Evolutionary conservation across 768 basidiomycete species (phyloP).

Genomic region (Sistotremastrum niveocremeum): DNA sequence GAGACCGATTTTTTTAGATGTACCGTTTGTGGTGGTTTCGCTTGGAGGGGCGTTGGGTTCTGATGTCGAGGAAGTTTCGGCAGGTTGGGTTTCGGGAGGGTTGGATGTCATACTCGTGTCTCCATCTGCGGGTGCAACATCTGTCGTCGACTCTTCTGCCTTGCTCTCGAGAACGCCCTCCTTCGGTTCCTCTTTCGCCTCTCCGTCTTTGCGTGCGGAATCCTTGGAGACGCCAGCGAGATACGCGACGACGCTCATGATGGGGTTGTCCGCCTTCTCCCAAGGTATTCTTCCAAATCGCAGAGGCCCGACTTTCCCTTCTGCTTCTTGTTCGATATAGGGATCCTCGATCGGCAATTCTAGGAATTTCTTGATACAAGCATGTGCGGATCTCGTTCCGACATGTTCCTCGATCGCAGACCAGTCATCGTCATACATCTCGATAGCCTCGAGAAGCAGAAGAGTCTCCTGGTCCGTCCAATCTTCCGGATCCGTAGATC

Average conservation of each 20-base stretch:
- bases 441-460: slow-evolving; percentile 84
- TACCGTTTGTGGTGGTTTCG: slow-evolving; percentile 9
- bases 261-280: slow-evolving; percentile 91
- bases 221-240: slow-evolving; percentile 89
- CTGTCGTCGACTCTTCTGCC: slow-evolving; percentile 26
- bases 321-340: slow-evolving; percentile 54
- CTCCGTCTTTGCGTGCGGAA: slow-evolving; percentile 72
- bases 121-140: slow-evolving; percentile 11
- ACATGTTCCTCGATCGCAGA: slow-evolving; percentile 86
- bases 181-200: slow-evolving; percentile 16
- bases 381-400: slow-evolving; percentile 79
- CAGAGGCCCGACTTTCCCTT: slow-evolving; percentile 63
- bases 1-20: slow-evolving; percentile 21
- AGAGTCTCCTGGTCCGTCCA: slow-evolving; percentile 91
- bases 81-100: slow-evolving; percentile 18
- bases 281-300: slow-evolving; percentile 76
- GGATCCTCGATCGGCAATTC: slow-evolving; percentile 94
- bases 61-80: slow-evolving; percentile 11
- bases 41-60: slow-evolving; percentile 6
- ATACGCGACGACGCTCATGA: slow-evolving; percentile 98
- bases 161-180: slow-evolving; percentile 22
- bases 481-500: slow-evolving; percentile 30
- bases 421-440: slow-evolving; percentile 99
- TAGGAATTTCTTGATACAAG: slow-evolving; percentile 92
- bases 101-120: slow-evolving; percentile 32